Conservation (phyloP, 306 rosid species). For the Arachis hypogaea region DNA sequence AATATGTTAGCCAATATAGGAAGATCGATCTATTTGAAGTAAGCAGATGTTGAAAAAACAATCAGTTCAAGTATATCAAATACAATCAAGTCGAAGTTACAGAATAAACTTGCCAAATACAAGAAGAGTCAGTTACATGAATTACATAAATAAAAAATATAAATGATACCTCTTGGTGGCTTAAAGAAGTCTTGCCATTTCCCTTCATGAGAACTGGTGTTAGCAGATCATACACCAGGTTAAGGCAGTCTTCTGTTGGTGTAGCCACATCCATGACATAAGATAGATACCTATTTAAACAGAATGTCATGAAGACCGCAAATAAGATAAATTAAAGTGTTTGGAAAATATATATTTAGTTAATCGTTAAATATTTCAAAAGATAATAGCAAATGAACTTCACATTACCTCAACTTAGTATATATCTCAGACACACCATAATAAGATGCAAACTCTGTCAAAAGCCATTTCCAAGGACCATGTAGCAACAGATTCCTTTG, state of each 20-base stretch:
- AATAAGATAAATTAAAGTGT: slow-evolving; percentile 17
- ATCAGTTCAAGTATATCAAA: slow-evolving; percentile 24
- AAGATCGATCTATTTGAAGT: slow-evolving; percentile 24
- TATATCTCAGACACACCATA: slow-evolving; percentile 92
- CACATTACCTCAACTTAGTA: slow-evolving; percentile 79
- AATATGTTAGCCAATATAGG: slow-evolving; percentile 40
- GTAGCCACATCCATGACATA: slow-evolving; percentile 98
- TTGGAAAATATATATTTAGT: not conserved
- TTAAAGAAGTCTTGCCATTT: slow-evolving; percentile 73
- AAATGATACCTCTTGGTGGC: slow-evolving; percentile 91
- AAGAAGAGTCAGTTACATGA: slow-evolving; percentile 14
- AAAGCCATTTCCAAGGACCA: slow-evolving; percentile 98
- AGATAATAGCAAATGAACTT: slow-evolving; percentile 27
- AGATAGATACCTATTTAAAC: slow-evolving; percentile 69
- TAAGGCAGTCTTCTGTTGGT: slow-evolving; percentile 97
- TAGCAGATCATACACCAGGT: slow-evolving; percentile 71
- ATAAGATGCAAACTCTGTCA: slow-evolving; percentile 87
- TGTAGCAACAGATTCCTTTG: slow-evolving; percentile 76
- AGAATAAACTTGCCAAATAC: not conserved
- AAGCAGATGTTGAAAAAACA: slow-evolving; percentile 20
- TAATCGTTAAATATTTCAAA: slow-evolving; percentile 20
- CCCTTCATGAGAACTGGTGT: slow-evolving; percentile 86
- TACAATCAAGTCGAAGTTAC: not conserved
- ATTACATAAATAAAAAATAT: slow-evolving; percentile 4
- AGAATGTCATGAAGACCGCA: slow-evolving; percentile 30